Evolutionary conservation across 495 filamentous ascomycete species (phyloP), one percentile per base, ranked within the genome.

Genomic region (Tetracladium setigerum): DNA sequence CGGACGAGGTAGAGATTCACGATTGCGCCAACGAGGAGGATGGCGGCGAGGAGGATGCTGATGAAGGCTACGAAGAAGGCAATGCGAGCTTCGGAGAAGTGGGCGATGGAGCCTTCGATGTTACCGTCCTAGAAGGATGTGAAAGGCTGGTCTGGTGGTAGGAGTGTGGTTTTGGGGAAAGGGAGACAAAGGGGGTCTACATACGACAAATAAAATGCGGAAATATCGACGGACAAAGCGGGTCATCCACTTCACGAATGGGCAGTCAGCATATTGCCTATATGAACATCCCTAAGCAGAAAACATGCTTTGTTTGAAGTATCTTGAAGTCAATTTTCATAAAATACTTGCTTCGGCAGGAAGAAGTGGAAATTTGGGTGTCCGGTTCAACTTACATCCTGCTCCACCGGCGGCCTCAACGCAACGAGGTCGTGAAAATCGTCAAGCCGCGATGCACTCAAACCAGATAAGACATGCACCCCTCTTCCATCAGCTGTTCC

Each of bases 141-240:
- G n/a, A n/a, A n/a, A n/a, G n/a, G n/a, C n/a, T n/a, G n/a, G n/a
- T n/a, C n/a, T n/a, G n/a, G n/a, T n/a, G n/a, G n/a, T n/a, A n/a
- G n/a, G n/a, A n/a, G n/a, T n/a, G n/a, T n/a, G n/a, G n/a, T n/a
- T n/a, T n/a, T n/a, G n/a, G n/a, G n/a, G n/a, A n/a, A n/a, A n/a
- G n/a, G n/a, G n/a, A n/a, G n/a, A n/a, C n/a, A n/a, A n/a, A n/a
- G n/a, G n/a, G 17, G 30, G 17, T 15, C 15, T 16, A 36, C 14
- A 12, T 16, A 45, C 42, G 30, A 45, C 34, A 22, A 30, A 45
- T 13, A 45, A 5, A 2, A 45, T 13, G 17, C 42, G 15, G 15
- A 45, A 35, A 18, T 45, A 45, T 15, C 30, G 42, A 16, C 34
- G 30, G 15, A 45, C 42, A 45, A 45, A 18, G 34, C 30, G 34